Percentiles rank a stretch among this genome's conserved stretches.
These are phyloP conservation scores for Pseudocercospora macadamiae DNA, from an alignment of 2,329 filamentous ascomycete species.

Conservation along the genomic window DNA sequence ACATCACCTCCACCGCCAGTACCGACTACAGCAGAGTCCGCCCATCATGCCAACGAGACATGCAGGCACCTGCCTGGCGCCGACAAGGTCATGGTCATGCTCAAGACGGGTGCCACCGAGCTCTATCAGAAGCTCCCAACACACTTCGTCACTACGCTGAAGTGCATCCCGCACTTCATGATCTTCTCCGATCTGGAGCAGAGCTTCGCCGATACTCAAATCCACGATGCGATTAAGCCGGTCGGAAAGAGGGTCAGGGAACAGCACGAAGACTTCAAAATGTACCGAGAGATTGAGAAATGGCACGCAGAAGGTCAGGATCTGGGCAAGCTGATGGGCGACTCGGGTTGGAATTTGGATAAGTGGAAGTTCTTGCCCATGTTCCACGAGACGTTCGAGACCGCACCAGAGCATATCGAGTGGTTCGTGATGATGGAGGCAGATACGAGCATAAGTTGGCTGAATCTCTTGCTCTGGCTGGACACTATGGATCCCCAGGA, in stretches of 20 bases:
- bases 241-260: slow-evolving; percentile 33
- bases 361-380: slow-evolving; percentile 63
- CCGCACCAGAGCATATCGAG: slow-evolving; percentile 49
- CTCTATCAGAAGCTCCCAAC: slow-evolving; percentile 59
- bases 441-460: slow-evolving; percentile 56
- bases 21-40: not conserved
- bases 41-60: slow-evolving; percentile 4
- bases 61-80: slow-evolving; percentile 37
- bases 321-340: slow-evolving; percentile 35
- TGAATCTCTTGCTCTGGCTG: slow-evolving; percentile 53
- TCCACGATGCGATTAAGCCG: slow-evolving; percentile 39
- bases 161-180: slow-evolving; percentile 49
- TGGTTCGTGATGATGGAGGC: slow-evolving; percentile 63
- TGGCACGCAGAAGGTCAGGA: slow-evolving; percentile 39
- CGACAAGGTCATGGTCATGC: slow-evolving; percentile 58
- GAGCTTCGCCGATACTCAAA: slow-evolving; percentile 45
- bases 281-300: slow-evolving; percentile 38
- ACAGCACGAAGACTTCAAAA: slow-evolving; percentile 39
- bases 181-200: slow-evolving; percentile 58
- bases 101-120: slow-evolving; percentile 64
- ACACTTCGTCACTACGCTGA: slow-evolving; percentile 59
- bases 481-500: slow-evolving; percentile 51
- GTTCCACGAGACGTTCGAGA: slow-evolving; percentile 54
- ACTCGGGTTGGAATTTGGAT: slow-evolving; percentile 57
- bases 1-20: slow-evolving; percentile 10